phyloP scores from a whole-genome alignment of 768 basidiomycete species.

The Trametes cingulata region DNA sequence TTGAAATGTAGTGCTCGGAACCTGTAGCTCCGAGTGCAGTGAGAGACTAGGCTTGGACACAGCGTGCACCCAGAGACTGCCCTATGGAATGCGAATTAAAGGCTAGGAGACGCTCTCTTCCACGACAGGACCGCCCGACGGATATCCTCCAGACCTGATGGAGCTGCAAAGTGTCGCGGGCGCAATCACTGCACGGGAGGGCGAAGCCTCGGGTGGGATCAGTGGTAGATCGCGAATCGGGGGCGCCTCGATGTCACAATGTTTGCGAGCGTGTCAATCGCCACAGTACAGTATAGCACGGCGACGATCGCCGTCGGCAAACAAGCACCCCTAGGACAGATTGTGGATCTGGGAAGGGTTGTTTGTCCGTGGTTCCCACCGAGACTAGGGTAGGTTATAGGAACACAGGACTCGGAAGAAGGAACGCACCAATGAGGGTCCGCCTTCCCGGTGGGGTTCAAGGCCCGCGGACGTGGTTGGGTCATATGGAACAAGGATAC shows the following conservation, averaged over 20 bases:
- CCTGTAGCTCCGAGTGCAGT: no score
- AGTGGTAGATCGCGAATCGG: constrained; percentile 1
- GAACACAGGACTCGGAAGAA: background rate
- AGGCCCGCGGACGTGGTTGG: constrained; percentile 10
- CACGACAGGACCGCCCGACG: no score
- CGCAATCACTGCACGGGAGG: background rate
- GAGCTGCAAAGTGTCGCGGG: no score
- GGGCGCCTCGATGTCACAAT: background rate
- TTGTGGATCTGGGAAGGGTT: background rate
- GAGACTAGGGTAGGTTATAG: background rate
- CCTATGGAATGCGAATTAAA: no score
- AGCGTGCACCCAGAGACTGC: no score
- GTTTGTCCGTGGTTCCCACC: constrained; percentile 10
- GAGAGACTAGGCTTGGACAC: no score
- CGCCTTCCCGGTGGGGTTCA: background rate
- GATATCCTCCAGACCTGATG: no score
- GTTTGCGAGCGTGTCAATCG: background rate
- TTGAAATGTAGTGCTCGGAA: no score
- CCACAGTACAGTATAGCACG: background rate
- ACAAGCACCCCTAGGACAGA: constrained; percentile 4
- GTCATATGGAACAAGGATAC: constrained; percentile 3
- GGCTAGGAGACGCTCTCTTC: no score
- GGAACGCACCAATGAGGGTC: constrained; percentile 10
- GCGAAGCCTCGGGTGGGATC: background rate
- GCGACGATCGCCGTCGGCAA: constrained; percentile 11